Evolutionary conservation across 768 basidiomycete genomes (phyloP), one percentile per base, ranked within the genome.

Genomic region (Amanita jacksonii): DNA sequence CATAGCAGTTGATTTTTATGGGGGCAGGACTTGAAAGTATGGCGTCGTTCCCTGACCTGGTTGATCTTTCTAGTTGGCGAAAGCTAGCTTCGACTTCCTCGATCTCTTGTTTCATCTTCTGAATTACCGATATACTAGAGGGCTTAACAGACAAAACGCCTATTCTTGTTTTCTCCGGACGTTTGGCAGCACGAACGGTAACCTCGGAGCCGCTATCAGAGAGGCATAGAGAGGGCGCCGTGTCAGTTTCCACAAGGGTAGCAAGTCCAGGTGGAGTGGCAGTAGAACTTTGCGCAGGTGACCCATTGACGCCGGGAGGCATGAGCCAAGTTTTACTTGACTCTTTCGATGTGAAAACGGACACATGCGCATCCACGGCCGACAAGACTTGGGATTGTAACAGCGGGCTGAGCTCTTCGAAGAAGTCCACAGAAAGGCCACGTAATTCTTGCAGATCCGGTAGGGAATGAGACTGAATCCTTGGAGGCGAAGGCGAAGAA

Each of bases 321-420:
- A 28, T 12, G 12, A 12, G 6, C 12, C 12, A 12, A 12, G 27
- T 12, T 28, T 28, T 28, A 12, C 7, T 6, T 12, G 27, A 28
- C 27, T 28, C 7, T 28, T 28, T 12, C 6, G 27, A 12, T 12
- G 27, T 6, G 27, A 28, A 28, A 28, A 28, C 12, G 7, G 27
- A 28, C 7, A 28, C 27, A 28, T 28, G 27, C 7, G 27, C n/a
- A n/a, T n/a, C n/a, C n/a, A n/a, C n/a, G n/a, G n/a, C 27, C 6
- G 27, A 28, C 5, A 20, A 8, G 18, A 16, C 38, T 30, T 16
- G 31, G 12, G 27, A 28, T 42, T 42, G 41, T 18, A 42, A 22
- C 22, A 34, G 30, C 12, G 41, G 41, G 18, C 22, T 19, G 23
- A 42, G 31, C 32, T 42, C 41, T 34, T 42, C 31, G 3, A 42